Base-by-base conservation (phyloP, 2,329 filamentous ascomycete species). In the Thelonectria discophora region DNA sequence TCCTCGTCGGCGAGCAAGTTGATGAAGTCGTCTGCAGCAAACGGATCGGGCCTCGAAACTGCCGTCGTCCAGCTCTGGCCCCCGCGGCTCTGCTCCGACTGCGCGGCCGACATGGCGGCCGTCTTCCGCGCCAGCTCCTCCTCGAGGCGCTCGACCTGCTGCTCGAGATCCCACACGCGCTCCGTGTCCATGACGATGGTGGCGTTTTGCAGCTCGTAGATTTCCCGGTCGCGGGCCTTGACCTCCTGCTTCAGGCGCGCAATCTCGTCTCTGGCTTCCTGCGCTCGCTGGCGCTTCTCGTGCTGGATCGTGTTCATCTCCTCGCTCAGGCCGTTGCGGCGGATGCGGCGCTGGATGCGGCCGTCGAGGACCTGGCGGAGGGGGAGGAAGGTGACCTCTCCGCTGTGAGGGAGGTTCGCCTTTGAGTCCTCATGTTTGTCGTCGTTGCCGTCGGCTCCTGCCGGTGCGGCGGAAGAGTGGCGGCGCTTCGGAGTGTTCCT, bases 281-380 rank as follows among this genome's bases (percentile, higher is more conserved):
- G 74, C 0, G 75, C 74, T 43, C 76, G 75, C 15, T 73, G 76
- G 45, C 75, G 79, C 69, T 82, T 84, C 58, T 84, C 82, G 8
- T 76, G 75, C 8, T 81, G 76, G 55, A 86, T 81, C 12, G 74
- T 72, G 69, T 87, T 84, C 75, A 87, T 82, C 74, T 88, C 83
- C 64, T 86, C 85, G 65, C 85, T 86, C 5, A 88, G 70, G 3
- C 84, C 80, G 65, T 84, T 85, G 52, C 86, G 82, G 8, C 84
- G 79, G 39, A 86, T 79, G 17, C 86, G 81, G 5, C 86, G 81
- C 74, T 86, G 83, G 47, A 87, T 79, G 13, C 86, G 82, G 7
- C 84, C 85, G 42, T 86, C 82, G 8, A 86, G 77, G 15, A 86
- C 81, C 58, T 87, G 84, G 9, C 83, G 81, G 3, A 88, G 78